Base-by-base conservation (phyloP, 257 asterid species). In the Ophiorrhiza pumila region DNA sequence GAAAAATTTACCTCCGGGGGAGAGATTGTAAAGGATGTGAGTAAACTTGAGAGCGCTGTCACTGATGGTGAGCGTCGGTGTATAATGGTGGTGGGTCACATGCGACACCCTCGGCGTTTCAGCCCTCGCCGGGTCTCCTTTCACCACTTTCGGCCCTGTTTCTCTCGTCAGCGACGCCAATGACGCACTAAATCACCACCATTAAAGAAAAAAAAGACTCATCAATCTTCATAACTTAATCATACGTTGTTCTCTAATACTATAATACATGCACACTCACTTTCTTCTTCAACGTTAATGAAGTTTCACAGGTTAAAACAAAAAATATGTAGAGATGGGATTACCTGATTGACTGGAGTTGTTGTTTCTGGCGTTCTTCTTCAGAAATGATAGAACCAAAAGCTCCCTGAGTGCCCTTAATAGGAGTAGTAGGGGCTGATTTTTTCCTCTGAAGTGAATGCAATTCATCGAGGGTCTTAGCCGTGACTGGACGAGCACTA, bases 281-380 rank as follows among this genome's bases (percentile, higher is more conserved):
- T n/a, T n/a, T n/a, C n/a, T n/a, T n/a, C n/a, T n/a, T n/a, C n/a
- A n/a, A n/a, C n/a, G n/a, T n/a, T n/a, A n/a, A n/a, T n/a, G n/a
- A n/a, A n/a, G n/a, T n/a, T n/a, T n/a, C n/a, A n/a, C n/a, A n/a
- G n/a, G n/a, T n/a, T n/a, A n/a, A n/a, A n/a, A n/a, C n/a, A n/a
- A n/a, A n/a, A n/a, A n/a, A n/a, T n/a, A n/a, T n/a, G n/a, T n/a
- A n/a, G n/a, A n/a, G n/a, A n/a, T n/a, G n/a, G n/a, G n/a, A n/a
- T n/a, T n/a, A 87, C 97, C 98, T 92, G 29, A 93, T 93, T 50
- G 98, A 93, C 17, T 89, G 98, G 25, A 93, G 92, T 77, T 93
- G 98, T 76, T 90, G 98, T 47, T 61, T 87, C 32, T 85, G 91
- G 74, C 94, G 94, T 27, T 84, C 83, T 17, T 87, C 91, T 39